Evolutionary conservation across 768 basidiomycete species (phyloP).

Genomic region (Suillus weaverae): DNA sequence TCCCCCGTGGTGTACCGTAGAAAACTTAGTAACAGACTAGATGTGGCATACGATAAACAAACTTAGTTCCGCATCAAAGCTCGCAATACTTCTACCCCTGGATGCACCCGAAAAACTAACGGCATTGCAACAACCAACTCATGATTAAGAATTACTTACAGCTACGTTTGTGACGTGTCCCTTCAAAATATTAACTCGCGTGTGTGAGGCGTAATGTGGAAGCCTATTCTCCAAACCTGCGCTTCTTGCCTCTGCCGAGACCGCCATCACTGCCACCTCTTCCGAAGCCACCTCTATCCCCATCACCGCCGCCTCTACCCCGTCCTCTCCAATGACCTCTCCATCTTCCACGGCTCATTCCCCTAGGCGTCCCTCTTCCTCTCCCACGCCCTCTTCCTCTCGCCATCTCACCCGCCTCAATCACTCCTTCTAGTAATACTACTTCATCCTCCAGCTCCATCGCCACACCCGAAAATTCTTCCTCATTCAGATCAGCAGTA

Average conservation of each 20-base stretch:
- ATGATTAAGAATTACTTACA: neutral
- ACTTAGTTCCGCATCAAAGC: neutral
- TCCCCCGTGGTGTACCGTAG: neutral
- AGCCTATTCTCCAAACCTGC: neutral
- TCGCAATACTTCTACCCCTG: neutral
- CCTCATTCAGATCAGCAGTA: constrained; percentile 19
- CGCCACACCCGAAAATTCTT: neutral
- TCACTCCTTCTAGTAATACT: neutral
- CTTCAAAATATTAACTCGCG: neutral
- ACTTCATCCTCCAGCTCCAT: neutral
- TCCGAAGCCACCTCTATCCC: neutral
- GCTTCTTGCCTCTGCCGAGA: neutral
- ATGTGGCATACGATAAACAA: neutral
- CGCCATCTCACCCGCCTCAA: neutral
- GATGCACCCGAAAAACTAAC: neutral
- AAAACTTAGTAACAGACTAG: neutral
- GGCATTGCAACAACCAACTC: neutral
- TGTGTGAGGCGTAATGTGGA: too few relatives aligned
- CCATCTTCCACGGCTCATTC: constrained; percentile 1
- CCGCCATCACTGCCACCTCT: neutral
- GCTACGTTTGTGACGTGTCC: neutral
- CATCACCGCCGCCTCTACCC: constrained; percentile 45
- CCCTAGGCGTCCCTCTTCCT: neutral
- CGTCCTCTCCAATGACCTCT: constrained; percentile 35
- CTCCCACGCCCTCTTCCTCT: constrained; percentile 2